Evolutionary conservation across 2,329 filamentous ascomycete species (phyloP).

Genomic region (Trichoderma sp.): DNA sequence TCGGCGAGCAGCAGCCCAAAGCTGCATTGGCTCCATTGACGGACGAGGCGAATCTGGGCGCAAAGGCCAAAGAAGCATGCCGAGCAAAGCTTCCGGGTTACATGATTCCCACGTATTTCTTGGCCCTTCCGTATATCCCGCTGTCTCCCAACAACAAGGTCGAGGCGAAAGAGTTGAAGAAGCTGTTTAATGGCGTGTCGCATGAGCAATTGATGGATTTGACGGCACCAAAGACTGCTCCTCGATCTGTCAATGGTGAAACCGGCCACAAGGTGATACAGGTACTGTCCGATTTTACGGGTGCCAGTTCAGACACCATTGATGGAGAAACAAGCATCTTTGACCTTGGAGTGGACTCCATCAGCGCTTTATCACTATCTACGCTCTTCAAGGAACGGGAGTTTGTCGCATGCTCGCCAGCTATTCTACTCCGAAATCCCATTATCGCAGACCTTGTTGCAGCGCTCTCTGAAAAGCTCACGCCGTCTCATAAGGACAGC

Average conservation of each 20-base stretch:
- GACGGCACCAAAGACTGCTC: slow-evolving; percentile 32
- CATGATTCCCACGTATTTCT: slow-evolving; percentile 86
- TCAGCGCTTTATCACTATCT: slow-evolving; percentile 73
- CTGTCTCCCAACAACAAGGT: slow-evolving; percentile 89
- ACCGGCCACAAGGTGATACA: slow-evolving; percentile 49
- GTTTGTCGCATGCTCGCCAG: slow-evolving; percentile 59
- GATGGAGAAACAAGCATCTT: slow-evolving; percentile 67
- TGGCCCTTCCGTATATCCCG: slow-evolving; percentile 69
- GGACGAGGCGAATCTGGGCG: slow-evolving; percentile 41
- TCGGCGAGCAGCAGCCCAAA: slow-evolving; percentile 21
- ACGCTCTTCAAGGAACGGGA: slow-evolving; percentile 62
- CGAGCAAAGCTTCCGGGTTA: slow-evolving; percentile 70
- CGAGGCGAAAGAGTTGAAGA: slow-evolving; percentile 67
- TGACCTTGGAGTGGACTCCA: slow-evolving; percentile 84
- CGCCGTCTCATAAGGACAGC: slow-evolving; percentile 13
- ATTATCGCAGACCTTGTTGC: slow-evolving; percentile 47
- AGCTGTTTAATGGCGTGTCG: slow-evolving; percentile 62
- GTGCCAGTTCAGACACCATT: slow-evolving; percentile 44
- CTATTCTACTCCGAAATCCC: slow-evolving; percentile 64
- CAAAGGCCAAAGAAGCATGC: slow-evolving; percentile 60
- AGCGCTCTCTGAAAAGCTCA: slow-evolving; percentile 30
- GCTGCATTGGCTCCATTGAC: slow-evolving; percentile 26
- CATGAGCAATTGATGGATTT: slow-evolving; percentile 61
- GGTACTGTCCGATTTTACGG: slow-evolving; percentile 54
- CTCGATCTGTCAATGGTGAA: slow-evolving; percentile 27